Base-by-base conservation (phyloP, 805 yeast species). In the Hanseniaspora clermontiae region DNA sequence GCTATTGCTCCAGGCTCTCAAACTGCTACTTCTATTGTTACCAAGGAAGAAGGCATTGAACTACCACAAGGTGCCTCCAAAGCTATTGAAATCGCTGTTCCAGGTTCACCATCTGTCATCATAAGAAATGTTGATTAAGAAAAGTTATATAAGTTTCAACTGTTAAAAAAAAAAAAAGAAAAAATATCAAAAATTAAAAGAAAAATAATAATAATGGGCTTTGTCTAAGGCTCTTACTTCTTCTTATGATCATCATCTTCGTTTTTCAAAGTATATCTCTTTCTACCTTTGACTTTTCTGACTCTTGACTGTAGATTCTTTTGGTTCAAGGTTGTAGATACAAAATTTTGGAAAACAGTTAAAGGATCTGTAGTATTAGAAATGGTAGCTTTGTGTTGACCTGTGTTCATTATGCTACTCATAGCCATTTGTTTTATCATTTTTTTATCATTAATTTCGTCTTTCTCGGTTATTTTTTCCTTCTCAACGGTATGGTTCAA, bases 51-150 rank as follows among this genome's bases (percentile, higher is more conserved):
- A 57, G 84, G 83, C 58, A 29, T 56, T 51, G 84, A 77, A 62
- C 76, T 89, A 61, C 76, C 82, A 39, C 31, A 38, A 34, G 61
- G 66, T 55, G 72, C 77, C 55, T 78, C 83, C 49, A 89, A 86
- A 75, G 78, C 82, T 43, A 75, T 86, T 59, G 96, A 87, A 61
- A 77, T 77, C 60, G 90, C 97, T 31, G 83, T 86, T 61, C 98
- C 98, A 49, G 97, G 97, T 59, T 78, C 79, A 62, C 97, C 98
- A 40, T 97, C 95, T 65, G 81, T 91, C 65, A 70, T 81, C 60
- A 76, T 91, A 60, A 79, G 73, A 62, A 90, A 90, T 70, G 66
- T 83, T 49, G 77, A 72, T 61, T 46, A 46, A 32, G 17, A 27
- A 38, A 36, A 49, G n/a, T 40, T 37, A 36, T 20, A 37, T 37